phyloP scores from a whole-genome alignment of 345 rosid genomes.

The Dimocarpus longan region DNA sequence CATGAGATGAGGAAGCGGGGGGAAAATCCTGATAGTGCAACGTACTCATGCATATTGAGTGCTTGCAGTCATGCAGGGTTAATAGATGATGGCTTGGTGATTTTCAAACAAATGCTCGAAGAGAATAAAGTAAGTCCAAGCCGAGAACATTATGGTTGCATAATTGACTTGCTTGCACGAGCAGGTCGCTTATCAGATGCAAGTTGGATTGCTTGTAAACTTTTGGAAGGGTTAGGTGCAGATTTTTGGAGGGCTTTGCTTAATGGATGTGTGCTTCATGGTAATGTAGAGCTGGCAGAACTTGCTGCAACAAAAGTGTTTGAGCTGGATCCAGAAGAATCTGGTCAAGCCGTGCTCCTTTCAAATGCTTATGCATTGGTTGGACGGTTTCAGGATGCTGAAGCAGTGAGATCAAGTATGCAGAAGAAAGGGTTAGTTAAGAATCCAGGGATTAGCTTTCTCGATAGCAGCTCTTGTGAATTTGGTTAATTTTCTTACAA shows the following conservation, averaged over 20 bases:
- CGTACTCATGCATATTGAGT: constrained; percentile 39
- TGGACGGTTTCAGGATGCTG: constrained; percentile 57
- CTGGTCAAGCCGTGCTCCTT: constrained; percentile 36
- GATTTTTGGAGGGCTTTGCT: constrained; percentile 46
- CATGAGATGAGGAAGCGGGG: constrained; percentile 38
- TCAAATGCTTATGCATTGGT: constrained; percentile 48
- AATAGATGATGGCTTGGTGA: constrained; percentile 40
- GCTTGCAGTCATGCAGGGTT: constrained; percentile 52
- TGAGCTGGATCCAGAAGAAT: constrained; percentile 27
- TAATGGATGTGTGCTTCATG: constrained; percentile 41
- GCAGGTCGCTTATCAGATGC: constrained; percentile 46
- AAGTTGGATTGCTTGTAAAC: constrained; percentile 20
- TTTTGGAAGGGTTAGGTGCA: constrained; percentile 31
- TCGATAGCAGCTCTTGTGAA: constrained; percentile 24
- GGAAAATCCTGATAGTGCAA: constrained; percentile 39
- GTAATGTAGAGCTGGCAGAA: constrained; percentile 43
- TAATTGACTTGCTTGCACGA: constrained; percentile 45
- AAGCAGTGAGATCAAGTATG: constrained; percentile 38
- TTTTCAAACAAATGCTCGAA: constrained; percentile 40
- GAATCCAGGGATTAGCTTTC: constrained; percentile 39
- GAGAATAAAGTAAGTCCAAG: constrained; percentile 37
- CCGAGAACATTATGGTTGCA: constrained; percentile 40
- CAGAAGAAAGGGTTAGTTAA: constrained; percentile 36
- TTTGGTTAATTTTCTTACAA: constrained; percentile 17
- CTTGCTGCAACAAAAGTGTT: constrained; percentile 34